A percentile compares a stretch with the other conserved stretches of the same genome.
Evolutionary conservation across 1,139 yeast species (phyloP).

Genomic region (Kluyveromyces sp.): DNA sequence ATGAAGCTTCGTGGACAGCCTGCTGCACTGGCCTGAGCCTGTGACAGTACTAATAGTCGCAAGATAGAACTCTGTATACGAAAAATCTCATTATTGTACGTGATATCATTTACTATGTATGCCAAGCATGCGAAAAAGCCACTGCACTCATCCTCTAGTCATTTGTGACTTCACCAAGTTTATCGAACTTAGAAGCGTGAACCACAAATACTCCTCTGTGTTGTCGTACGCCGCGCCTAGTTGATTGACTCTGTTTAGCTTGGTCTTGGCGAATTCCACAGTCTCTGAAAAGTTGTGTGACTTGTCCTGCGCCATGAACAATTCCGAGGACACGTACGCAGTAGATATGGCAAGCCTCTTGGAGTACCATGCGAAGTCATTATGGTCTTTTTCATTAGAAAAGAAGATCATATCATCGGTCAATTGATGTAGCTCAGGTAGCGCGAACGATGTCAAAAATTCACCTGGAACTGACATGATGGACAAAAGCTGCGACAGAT

Average conservation of each 20-base stretch:
- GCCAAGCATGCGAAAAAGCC: background rate
- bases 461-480: slow-evolving; percentile 33
- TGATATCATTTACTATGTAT: slow-evolving; percentile 1
- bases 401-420: slow-evolving; percentile 78
- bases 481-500: slow-evolving; percentile 34
- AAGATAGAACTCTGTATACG: too few relatives aligned
- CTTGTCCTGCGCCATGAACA: slow-evolving; percentile 75
- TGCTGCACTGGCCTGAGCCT: background rate
- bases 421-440: slow-evolving; percentile 64
- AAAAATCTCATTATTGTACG: too few relatives aligned
- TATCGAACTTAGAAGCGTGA: slow-evolving; percentile 57
- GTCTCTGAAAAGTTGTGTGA: slow-evolving; percentile 53
- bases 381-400: slow-evolving; percentile 67
- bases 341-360: slow-evolving; percentile 66
- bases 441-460: slow-evolving; percentile 26
- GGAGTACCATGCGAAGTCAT: slow-evolving; percentile 91
- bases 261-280: slow-evolving; percentile 53
- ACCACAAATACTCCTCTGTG: slow-evolving; percentile 68
- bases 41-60: too few relatives aligned
- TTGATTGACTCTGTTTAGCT: slow-evolving; percentile 47
- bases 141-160: slow-evolving; percentile 42
- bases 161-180: slow-evolving; percentile 68
- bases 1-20: slow-evolving; percentile 24
- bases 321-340: slow-evolving; percentile 65
- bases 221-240: slow-evolving; percentile 56